Conservation (phyloP, 2,329 filamentous ascomycete species). For the Penicillium brasilianum region DNA sequence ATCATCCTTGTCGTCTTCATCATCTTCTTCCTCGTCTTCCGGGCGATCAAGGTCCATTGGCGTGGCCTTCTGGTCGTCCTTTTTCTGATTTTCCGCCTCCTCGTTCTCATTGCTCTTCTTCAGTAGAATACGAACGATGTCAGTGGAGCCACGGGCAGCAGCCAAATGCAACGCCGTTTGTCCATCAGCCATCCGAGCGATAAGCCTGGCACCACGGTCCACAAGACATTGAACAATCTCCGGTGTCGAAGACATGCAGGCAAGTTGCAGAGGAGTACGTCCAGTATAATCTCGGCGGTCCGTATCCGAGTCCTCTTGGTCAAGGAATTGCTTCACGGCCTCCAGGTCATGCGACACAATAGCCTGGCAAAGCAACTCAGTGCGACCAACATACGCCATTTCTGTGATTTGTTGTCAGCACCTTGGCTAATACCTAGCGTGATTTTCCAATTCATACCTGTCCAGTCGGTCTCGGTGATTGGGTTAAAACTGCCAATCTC, state of each 20-base stretch:
- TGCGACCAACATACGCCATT: conserved; percentile 87
- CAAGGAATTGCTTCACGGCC: conserved; percentile 71
- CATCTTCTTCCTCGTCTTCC: conserved; percentile 36
- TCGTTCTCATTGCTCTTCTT: conserved; percentile 68
- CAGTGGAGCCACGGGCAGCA: conserved; percentile 68
- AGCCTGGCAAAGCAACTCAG: conserved; percentile 75
- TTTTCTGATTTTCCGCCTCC: conserved; percentile 46
- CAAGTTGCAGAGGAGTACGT: conserved; percentile 77
- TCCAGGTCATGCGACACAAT: conserved; percentile 77
- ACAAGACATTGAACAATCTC: conserved; percentile 74
- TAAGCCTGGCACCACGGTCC: conserved; percentile 72
- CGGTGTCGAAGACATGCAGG: conserved; percentile 69
- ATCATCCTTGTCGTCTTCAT: conserved; percentile 41
- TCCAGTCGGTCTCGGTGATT: conserved; percentile 82
- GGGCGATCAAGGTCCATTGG: conserved; percentile 27
- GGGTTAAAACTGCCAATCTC: conserved; percentile 76
- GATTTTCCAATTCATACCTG: conserved; percentile 42
- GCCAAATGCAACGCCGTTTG: conserved; percentile 83
- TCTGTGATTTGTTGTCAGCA: conserved; percentile 49
- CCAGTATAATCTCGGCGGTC: conserved; percentile 80
- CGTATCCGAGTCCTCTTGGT: conserved; percentile 70
- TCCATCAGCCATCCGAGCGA: conserved; percentile 77
- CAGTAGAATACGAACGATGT: conserved; percentile 75
- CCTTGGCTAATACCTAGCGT: neutral
- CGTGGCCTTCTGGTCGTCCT: conserved; percentile 27